phyloP scores from a whole-genome alignment of 2,329 filamentous ascomycete species.

The Colletotrichum zoysiae region DNA sequence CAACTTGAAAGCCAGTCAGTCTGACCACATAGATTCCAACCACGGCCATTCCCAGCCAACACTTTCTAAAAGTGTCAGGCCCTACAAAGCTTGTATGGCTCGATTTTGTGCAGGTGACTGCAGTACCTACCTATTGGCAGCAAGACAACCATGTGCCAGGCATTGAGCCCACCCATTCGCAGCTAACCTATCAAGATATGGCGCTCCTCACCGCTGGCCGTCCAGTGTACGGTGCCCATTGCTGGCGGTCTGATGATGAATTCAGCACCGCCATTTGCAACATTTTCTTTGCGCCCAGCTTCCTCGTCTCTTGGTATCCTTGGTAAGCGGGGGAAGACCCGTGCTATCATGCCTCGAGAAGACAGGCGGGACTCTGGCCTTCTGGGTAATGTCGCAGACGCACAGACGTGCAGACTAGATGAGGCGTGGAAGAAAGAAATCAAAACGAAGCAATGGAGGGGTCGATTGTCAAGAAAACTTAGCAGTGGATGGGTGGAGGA shows the following conservation, averaged over 20 bases:
- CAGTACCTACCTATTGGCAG: no score
- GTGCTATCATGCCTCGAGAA: neutral
- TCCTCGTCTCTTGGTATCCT: conserved; percentile 26
- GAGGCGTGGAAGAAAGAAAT: conserved; percentile 17
- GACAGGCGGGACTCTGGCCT: neutral
- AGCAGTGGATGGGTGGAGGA: conserved; percentile 36
- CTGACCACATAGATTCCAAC: conserved; percentile 11
- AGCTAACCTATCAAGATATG: neutral
- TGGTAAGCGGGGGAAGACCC: conserved; percentile 30
- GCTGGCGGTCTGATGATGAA: neutral
- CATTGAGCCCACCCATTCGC: neutral
- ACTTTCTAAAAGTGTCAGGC: neutral
- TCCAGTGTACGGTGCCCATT: conserved; percentile 3
- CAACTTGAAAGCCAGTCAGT: neutral
- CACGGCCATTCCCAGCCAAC: neutral
- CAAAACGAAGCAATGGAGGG: conserved; percentile 27
- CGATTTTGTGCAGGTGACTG: neutral
- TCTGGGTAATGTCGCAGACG: conserved; percentile 6
- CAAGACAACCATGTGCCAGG: neutral
- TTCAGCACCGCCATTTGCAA: neutral
- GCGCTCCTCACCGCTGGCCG: conserved; percentile 7
- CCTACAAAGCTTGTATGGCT: neutral
- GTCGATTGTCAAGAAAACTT: neutral
- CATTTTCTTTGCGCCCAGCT: neutral
- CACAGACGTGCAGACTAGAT: conserved; percentile 1